These are phyloP conservation scores for Solanum arcanum DNA, from an alignment of 257 asterid species.

Conservation along the genomic window DNA sequence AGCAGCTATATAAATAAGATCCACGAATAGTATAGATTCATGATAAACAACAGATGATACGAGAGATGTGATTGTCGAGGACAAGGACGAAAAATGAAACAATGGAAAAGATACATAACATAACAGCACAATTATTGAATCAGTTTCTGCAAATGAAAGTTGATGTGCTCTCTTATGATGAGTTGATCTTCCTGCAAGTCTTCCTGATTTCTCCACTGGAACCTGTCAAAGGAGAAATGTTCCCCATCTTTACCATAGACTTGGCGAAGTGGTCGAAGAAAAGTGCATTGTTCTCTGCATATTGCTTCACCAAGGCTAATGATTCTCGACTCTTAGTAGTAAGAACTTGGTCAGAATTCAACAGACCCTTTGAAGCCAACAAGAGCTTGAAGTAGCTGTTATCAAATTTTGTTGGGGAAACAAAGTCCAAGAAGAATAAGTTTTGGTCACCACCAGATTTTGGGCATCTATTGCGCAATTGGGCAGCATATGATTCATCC, in stretches of 20 bases:
- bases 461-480: conserved; percentile 57
- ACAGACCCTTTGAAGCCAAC: conserved; percentile 57
- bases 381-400: conserved; percentile 67
- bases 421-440: conserved; percentile 49
- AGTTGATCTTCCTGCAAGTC: conserved; percentile 62
- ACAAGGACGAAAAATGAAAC: background rate
- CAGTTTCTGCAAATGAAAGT: background rate
- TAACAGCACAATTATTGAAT: background rate
- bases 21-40: background rate
- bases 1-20: background rate
- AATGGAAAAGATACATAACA: background rate
- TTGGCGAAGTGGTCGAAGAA: conserved; percentile 74
- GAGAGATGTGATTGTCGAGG: background rate
- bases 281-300: conserved; percentile 41
- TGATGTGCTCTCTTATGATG: background rate
- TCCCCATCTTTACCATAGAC: conserved; percentile 84
- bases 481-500: conserved; percentile 45
- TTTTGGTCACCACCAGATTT: conserved; percentile 81
- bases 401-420: conserved; percentile 57
- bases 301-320: conserved; percentile 49
- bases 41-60: background rate
- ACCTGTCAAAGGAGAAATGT: conserved; percentile 78
- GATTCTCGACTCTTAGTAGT: conserved; percentile 57
- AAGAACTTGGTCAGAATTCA: conserved; percentile 69
- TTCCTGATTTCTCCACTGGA: conserved; percentile 59